Evolutionary conservation across 176 grass and related monocot species (phyloP).

Genomic region (Typha latifolia): DNA sequence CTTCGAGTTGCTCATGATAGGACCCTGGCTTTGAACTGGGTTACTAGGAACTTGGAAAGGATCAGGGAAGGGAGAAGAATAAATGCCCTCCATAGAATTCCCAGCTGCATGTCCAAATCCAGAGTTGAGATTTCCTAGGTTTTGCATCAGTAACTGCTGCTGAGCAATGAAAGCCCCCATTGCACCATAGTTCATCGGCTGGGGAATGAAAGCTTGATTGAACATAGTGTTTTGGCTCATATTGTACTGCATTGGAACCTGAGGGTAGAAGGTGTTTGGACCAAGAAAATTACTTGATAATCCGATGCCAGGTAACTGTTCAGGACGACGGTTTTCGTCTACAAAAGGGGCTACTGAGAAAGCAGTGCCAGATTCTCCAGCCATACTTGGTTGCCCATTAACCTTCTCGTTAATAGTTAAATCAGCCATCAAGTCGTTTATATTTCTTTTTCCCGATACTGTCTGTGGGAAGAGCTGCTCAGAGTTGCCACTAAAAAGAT

Average conservation of each 20-base stretch:
- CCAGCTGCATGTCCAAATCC: slow-evolving; percentile 44
- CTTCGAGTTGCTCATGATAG: slow-evolving; percentile 60
- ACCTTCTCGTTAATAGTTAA: slow-evolving; percentile 17
- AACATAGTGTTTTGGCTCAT: slow-evolving; percentile 54
- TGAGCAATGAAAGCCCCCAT: slow-evolving; percentile 85
- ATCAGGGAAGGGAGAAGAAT: slow-evolving; percentile 63
- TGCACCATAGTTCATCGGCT: slow-evolving; percentile 71
- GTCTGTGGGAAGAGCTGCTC: slow-evolving; percentile 35
- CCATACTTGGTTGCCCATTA: no score
- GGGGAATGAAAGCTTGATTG: slow-evolving; percentile 64
- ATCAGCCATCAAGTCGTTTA: slow-evolving; percentile 68
- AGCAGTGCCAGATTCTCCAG: no score
- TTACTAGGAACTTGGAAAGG: slow-evolving; percentile 68
- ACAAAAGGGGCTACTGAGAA: no score
- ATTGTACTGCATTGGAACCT: slow-evolving; percentile 55
- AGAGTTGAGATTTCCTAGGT: slow-evolving; percentile 65
- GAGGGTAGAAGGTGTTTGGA: slow-evolving; percentile 53
- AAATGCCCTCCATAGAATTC: slow-evolving; percentile 9
- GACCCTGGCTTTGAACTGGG: slow-evolving; percentile 56
- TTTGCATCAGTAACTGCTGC: slow-evolving; percentile 81
- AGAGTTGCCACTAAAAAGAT: slow-evolving; percentile 59
- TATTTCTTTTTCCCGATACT: slow-evolving; percentile 33
- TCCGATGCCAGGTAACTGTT: slow-evolving; percentile 29
- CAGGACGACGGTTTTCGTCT: slow-evolving; percentile 17
- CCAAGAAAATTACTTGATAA: slow-evolving; percentile 39